phyloP scores from a whole-genome alignment of 1,284 basidiomycete species.

The Abortiporus biennis region DNA sequence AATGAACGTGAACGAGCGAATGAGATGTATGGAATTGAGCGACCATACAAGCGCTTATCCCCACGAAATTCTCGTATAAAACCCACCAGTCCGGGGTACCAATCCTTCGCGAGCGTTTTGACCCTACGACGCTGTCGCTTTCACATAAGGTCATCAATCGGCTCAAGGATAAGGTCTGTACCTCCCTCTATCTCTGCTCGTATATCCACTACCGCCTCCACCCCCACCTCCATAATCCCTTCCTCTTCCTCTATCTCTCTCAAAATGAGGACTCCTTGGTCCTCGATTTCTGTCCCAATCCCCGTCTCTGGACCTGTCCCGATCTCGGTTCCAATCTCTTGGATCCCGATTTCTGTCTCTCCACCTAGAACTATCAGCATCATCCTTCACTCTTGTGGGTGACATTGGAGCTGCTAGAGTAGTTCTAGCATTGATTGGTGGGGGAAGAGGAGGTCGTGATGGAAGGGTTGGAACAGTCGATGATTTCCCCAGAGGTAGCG shows the following conservation, averaged over 20 bases:
- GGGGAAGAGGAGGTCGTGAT: neutral
- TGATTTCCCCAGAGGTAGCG: neutral
- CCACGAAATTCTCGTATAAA: too few relatives aligned
- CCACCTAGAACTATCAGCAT: too few relatives aligned
- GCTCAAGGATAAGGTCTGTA: neutral
- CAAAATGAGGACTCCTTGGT: neutral
- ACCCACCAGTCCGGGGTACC: too few relatives aligned
- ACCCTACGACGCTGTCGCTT: neutral
- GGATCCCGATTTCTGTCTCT: neutral
- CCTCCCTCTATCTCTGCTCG: neutral
- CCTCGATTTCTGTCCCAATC: neutral
- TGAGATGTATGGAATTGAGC: too few relatives aligned
- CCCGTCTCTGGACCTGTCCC: neutral
- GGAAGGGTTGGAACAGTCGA: neutral
- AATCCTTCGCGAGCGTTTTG: too few relatives aligned
- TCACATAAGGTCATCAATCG: too few relatives aligned
- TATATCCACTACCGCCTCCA: neutral
- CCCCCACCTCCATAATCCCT: neutral
- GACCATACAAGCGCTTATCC: too few relatives aligned
- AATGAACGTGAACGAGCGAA: too few relatives aligned
- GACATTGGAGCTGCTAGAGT: neutral
- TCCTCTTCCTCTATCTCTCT: neutral
- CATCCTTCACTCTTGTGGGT: neutral
- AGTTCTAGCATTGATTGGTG: neutral
- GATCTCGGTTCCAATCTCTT: neutral